phyloP scores from a whole-genome alignment of 768 basidiomycete species.

The Lactarius sp. region DNA sequence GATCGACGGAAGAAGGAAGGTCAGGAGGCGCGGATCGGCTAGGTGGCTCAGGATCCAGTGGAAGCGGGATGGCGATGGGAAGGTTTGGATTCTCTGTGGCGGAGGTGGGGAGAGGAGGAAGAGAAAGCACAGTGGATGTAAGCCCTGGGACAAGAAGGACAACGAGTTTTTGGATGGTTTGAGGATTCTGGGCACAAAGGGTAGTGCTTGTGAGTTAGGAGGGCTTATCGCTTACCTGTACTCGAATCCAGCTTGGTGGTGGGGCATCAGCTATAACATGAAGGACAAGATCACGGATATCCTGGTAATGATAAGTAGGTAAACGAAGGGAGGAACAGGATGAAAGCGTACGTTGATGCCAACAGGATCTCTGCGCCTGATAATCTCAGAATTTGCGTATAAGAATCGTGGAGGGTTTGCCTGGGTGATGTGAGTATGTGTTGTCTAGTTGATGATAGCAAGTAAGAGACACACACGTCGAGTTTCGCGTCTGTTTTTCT shows the following conservation, averaged over 20 bases:
- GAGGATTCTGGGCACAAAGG: constrained; percentile 51
- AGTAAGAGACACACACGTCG: constrained; percentile 49
- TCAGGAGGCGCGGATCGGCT: background rate
- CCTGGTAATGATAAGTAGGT: constrained; percentile 42
- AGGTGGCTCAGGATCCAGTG: constrained; percentile 32
- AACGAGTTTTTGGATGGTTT: constrained; percentile 72
- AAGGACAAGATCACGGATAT: constrained; percentile 80
- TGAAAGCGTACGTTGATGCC: constrained; percentile 62
- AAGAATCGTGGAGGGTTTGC: constrained; percentile 67
- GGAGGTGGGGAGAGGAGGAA: constrained; percentile 67
- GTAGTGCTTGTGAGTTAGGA: background rate
- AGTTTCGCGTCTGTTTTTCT: constrained; percentile 52
- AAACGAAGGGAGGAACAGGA: background rate
- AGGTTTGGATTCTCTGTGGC: constrained; percentile 54
- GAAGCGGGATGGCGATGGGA: constrained; percentile 45
- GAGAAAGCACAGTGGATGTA: constrained; percentile 62
- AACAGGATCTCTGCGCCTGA: constrained; percentile 65
- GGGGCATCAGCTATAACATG: constrained; percentile 79
- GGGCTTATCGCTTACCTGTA: constrained; percentile 52
- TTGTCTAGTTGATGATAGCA: constrained; percentile 13
- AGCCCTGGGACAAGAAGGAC: constrained; percentile 83
- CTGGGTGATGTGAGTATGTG: constrained; percentile 33
- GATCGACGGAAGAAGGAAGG: constrained; percentile 25
- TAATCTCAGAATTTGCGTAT: constrained; percentile 74
- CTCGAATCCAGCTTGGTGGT: constrained; percentile 81